Base-by-base conservation (phyloP, 2,329 filamentous ascomycete species). In the Colletotrichum eremochloae region DNA sequence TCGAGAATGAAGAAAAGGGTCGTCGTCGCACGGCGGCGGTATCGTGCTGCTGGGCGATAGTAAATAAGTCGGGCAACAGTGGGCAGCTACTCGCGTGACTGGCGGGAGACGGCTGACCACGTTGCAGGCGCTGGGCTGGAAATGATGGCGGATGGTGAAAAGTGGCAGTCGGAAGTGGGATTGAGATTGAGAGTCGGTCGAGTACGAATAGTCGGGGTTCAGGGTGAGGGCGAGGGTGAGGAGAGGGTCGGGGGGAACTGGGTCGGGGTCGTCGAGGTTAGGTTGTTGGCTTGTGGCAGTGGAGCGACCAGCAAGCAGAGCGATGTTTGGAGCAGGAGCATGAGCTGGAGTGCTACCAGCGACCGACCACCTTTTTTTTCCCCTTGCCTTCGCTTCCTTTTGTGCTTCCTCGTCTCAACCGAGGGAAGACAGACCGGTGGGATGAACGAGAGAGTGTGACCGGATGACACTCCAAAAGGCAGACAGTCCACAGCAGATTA, bases 201-300 rank as follows among this genome's bases (percentile, higher is more conserved):
- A 71, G 68, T 70, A 50, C 40, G 52, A 53, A 55, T 69, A 66
- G 68, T 71, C 65, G 65, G 69, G 69, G 62, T 53, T 71, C 57
- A 67, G 64, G 64, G 65, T 67, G 55, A 67, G 38, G 57, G 57
- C 48, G 55, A 62, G 57, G 56, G 65, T 67, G 65, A 67, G 63
- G 42, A 63, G 69, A 72, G 61, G 65, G 65, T 72, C 48, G 66
- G 70, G 67, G 66, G 70, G 40, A 61, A 67, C 63, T 46, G 60
- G 67, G 70, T 61, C 66, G 66, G 68, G 70, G 70, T 72, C 61
- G 70, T 68, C 48, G 61, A 72, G 60, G 66, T 70, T 69, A 61
- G 70, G 66, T 72, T 64, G 64, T 71, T 63, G 65, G 69, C 65
- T 58, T 63, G 66, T 68, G 69, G 69, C 44, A 68, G 69, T 71